Evolutionary conservation across 176 grass and related monocot genomes (phyloP), one percentile per base, ranked within the genome.

Genomic region (Dendrocalamus sinicus): DNA sequence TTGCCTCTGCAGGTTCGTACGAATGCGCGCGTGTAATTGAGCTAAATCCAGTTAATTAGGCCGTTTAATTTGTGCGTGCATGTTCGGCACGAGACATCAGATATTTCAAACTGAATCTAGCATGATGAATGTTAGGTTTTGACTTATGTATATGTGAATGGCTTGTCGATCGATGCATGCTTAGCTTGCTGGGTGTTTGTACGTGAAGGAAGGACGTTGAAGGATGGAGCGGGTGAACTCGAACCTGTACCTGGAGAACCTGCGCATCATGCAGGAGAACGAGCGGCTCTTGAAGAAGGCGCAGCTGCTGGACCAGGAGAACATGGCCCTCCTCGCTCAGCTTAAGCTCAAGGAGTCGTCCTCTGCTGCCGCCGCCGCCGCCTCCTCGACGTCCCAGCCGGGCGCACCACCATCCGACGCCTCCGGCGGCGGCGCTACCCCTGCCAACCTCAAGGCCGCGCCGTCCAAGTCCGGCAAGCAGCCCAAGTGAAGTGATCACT

Each of bases 181-280:
- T 13, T 44, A 7, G 62, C 1, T 80, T 48, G 63, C 63, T 39
- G 78, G 28, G 78, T 28, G 78, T 65, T 60, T 1, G 58, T 43
- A 8, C 41, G 41, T 22, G 41, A 8, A 43, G 57, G 19, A n/a
- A 24, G 1, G 58, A 24, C 12, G 20, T 4, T 4, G 44, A 10
- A 40, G 44, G 82, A 87, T 92, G 92, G 87, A 92, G 47, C 71
- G 66, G 51, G 48, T 71, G 24, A 92, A 87, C 77, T 19, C 75
- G 54, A 71, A 89, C 84, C 84, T 93, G 77, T 84, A 88, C 59
- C 39, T 87, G 85, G 73, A 94, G 65, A 96, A 92, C 91, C 79
- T 83, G 48, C 81, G 65, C 79, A 86, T 94, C 26, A 88, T 96
- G 85, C 81, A 94, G 83, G 88, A 86, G 63, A 96, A 96, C 81